Base-by-base conservation (phyloP, 1,139 yeast genomes). In the Nakaseomyces bracarensis region DNA sequence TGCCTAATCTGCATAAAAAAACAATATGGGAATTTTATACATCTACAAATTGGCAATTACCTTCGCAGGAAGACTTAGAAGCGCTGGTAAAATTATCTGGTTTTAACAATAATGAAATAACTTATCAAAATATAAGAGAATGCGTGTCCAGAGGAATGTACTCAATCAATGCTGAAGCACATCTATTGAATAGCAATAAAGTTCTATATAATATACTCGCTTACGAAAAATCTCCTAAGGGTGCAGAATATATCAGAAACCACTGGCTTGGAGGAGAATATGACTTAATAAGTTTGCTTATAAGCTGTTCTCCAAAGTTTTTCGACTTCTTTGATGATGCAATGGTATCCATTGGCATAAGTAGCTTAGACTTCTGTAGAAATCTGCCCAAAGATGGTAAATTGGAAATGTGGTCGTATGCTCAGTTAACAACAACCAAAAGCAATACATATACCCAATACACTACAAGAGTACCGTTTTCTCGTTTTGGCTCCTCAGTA, bases 61-160 rank as follows among this genome's bases (percentile, higher is more conserved):
- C 80, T 0, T 46, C 48, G 2, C 54, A 57, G 1, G 72, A 71
- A 69, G 75, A 11, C 61, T 62, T 49, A 20, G 42, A 18, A 57
- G 61, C 19, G 48, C 63, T 13, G 43, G 53, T 22, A 42, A 54
- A 9, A 42, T 57, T 35, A 50, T 55, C 43, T 9, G 54, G 51
- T 9, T 36, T 48, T 5, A 21, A 35, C 1, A 23, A 39, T n/a
- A 29, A 36, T 9, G 28, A 42, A 5, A 46, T 51, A 15, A 37
- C 41, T 15, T 51, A 44, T 36, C 16, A 46, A 25, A 48, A 50
- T 22, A 47, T 75, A 5, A 58, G 59, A 8, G 60, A 67, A 41
- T 77, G 82, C 55, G 67, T 75, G 67, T 48, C 63, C 5, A 58
- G 79, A 36, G 83, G 83, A 0, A 57, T 64, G 36, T 64, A 74